Conservation (phyloP, 2,329 filamentous ascomycete species). For the Aspergillus texensis region DNA sequence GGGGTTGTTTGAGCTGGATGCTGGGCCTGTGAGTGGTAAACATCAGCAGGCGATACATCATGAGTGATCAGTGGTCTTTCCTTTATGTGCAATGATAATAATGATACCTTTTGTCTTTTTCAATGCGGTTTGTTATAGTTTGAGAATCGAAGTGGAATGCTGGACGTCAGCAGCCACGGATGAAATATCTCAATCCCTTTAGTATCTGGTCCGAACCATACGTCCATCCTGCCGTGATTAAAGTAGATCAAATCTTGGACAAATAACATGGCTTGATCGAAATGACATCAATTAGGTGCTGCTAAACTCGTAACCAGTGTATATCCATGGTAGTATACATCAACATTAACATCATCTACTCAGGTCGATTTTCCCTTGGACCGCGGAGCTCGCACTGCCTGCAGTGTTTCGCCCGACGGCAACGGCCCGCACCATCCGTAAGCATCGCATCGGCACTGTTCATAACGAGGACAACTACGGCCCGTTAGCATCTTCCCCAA, state of each 20-base stretch:
- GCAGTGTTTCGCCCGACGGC: constrained; percentile 30
- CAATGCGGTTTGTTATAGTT: not conserved
- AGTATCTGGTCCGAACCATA: not conserved
- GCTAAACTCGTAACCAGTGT: constrained; percentile 4
- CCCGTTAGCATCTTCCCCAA: not conserved
- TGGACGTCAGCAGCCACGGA: not conserved
- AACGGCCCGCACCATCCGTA: constrained; percentile 36
- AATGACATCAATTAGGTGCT: constrained; percentile 4
- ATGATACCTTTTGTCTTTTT: constrained; percentile 3
- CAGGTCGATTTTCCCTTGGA: constrained; percentile 9
- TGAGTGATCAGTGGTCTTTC: not conserved
- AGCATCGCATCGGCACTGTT: constrained; percentile 34
- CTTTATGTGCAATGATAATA: not conserved
- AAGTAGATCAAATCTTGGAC: not conserved
- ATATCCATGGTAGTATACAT: constrained; percentile 13
- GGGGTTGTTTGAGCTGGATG: constrained; percentile 25
- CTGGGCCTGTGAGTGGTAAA: constrained; percentile 16
- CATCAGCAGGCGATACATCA: constrained; percentile 25
- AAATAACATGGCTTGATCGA: not conserved
- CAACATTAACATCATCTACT: constrained; percentile 11
- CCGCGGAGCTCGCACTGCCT: constrained; percentile 22
- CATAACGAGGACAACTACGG: constrained; percentile 29
- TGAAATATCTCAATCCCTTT: not conserved
- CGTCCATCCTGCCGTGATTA: not conserved
- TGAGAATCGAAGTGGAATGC: not conserved